These are phyloP conservation scores for Liquidambar formosana DNA, from an alignment of 164 flowering plant genomes.

Conservation along the genomic window DNA sequence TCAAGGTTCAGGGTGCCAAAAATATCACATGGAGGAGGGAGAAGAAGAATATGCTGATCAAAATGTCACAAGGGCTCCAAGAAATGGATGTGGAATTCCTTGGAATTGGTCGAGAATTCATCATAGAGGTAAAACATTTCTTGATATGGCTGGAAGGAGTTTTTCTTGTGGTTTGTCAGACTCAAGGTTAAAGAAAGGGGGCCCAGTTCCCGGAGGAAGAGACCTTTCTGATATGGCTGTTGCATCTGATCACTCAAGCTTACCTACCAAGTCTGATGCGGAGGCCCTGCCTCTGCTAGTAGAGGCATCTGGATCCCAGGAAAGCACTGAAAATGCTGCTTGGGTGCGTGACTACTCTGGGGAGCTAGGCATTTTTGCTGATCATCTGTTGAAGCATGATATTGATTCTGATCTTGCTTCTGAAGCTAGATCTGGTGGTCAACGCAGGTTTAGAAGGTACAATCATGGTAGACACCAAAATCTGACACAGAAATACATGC, in stretches of 20 bases:
- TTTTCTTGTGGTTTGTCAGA: constrained; percentile 92
- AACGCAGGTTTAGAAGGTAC: constrained; percentile 30
- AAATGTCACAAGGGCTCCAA: constrained; percentile 58
- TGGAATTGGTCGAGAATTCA: constrained; percentile 99
- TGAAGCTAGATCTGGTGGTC: constrained; percentile 63
- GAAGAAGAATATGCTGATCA: constrained; percentile 40
- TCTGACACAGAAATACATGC: constrained; percentile 86
- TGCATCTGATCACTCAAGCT: constrained; percentile 54
- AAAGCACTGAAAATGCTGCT: constrained; percentile 58
- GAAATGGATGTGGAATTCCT: constrained; percentile 93
- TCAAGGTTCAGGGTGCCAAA: constrained; percentile 40
- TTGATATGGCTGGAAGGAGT: constrained; percentile 95
- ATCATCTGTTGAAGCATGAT: constrained; percentile 55
- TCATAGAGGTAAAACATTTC: constrained; percentile 75
- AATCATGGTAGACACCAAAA: constrained; percentile 62
- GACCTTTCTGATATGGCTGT: constrained; percentile 42
- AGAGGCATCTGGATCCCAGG: constrained; percentile 74
- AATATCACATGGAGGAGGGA: constrained; percentile 38
- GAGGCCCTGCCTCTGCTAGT: constrained; percentile 81
- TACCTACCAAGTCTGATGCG: constrained; percentile 56
- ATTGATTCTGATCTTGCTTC: constrained; percentile 77
- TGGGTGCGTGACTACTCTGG: constrained; percentile 87
- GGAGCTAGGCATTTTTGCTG: constrained; percentile 87
- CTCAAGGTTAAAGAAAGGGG: constrained; percentile 56
- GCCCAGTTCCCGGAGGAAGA: constrained; percentile 35